A percentile compares a stretch with the other conserved stretches of the same genome.
Evolutionary conservation across 345 rosid genomes (phyloP).

Genomic region (Ceriops zippeliana): DNA sequence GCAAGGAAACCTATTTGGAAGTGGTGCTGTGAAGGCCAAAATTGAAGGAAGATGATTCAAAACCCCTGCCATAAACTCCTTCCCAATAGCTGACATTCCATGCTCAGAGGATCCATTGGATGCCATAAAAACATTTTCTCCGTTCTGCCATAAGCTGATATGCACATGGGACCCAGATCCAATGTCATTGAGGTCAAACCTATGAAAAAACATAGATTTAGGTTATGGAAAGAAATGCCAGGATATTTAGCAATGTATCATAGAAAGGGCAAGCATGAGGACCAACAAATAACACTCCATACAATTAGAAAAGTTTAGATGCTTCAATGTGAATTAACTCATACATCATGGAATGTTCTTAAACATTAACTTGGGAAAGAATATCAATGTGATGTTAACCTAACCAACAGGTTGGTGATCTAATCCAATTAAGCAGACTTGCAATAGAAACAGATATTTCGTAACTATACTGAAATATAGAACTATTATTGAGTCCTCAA

Average conservation of each 20-base stretch:
- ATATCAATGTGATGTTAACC: too few species aligned
- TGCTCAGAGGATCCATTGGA: constrained; percentile 53
- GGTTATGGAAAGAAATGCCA: neutral
- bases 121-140: constrained; percentile 72
- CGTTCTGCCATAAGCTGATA: constrained; percentile 73
- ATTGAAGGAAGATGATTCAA: constrained; percentile 83
- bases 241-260: neutral
- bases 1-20: constrained; percentile 73
- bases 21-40: constrained; percentile 77
- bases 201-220: constrained; percentile 22
- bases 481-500: neutral
- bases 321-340: too few species aligned
- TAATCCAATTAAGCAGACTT: too few species aligned
- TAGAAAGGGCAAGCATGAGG: neutral
- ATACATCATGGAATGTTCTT: too few species aligned
- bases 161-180: constrained; percentile 98
- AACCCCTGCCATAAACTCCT: constrained; percentile 92
- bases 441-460: neutral
- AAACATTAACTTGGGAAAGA: too few species aligned
- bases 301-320: too few species aligned
- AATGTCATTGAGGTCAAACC: constrained; percentile 78
- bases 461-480: neutral
- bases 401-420: too few species aligned
- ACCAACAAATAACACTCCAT: neutral
- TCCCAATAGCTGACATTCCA: constrained; percentile 73